Base-by-base conservation (phyloP, 441 rosid genomes). In the Erodium trifolium region DNA sequence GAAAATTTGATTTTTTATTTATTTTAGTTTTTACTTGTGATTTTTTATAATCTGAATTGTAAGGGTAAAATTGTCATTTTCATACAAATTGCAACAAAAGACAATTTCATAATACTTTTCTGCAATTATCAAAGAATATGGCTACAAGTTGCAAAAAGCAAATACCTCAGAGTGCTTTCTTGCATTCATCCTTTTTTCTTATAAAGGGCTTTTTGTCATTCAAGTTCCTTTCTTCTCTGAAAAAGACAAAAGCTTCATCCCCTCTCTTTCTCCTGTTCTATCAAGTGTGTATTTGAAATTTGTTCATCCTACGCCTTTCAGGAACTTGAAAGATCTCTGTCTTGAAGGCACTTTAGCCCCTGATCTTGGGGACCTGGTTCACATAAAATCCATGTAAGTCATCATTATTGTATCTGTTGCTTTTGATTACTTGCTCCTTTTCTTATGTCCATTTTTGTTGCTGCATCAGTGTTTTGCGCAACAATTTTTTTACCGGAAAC, bases 301-400 rank as follows among this genome's bases (percentile, higher is more conserved):
- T 45, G 51, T 1, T 4, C 37, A 19, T 1, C 53, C 5, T 65
- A 43, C 23, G 29, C 34, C 69, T 29, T 79, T 55, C 65, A 83
- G 87, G 79, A 76, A 83, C 78, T 79, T 83, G 78, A 68, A 70
- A 66, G 79, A 83, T 78, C 80, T 79, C 67, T 79, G 83, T 68
- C 87, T 83, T 16, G 71, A 72, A 74, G 87, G 87, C 74, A 73
- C 82, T 37, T 70, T 83, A 72, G 81, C 78, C 47, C 77, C 81
- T 9, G 87, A 83, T 67, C 71, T 83, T 39, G 74, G 71, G 57
- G 78, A 66, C 59, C 75, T 83, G 19, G 53, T 71, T 71, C 85
- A 81, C 72, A 73, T 81, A 57, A 81, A 77, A 57, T 80, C 87
- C 27, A 79, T 83, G 87, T 79, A 76, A 81, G 83, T 35, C 55